phyloP scores from a whole-genome alignment of 768 basidiomycete species.

The Boletus reticuloceps region DNA sequence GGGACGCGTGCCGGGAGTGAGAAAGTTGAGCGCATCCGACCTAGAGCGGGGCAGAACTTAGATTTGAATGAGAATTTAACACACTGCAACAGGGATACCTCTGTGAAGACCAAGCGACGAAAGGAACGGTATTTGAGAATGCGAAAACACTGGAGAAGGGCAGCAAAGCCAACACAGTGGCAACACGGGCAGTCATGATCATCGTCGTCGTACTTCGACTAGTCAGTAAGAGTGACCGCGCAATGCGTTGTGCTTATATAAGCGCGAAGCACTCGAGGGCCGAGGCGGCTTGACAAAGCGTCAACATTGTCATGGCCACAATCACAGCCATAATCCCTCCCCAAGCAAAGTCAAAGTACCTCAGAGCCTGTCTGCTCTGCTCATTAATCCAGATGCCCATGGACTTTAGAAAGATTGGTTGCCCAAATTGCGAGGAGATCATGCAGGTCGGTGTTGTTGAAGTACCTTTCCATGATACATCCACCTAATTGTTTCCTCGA shows the following conservation, averaged over 20 bases:
- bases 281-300: background rate
- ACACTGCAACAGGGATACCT: slow-evolving; percentile 37
- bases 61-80: background rate
- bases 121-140: slow-evolving; percentile 59
- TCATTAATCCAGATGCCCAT: slow-evolving; percentile 81
- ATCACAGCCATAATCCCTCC: slow-evolving; percentile 46
- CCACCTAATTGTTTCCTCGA: background rate
- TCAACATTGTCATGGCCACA: background rate
- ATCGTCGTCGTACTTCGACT: slow-evolving; percentile 5
- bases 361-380: slow-evolving; percentile 92
- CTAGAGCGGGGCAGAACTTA: slow-evolving; percentile 29
- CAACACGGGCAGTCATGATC: slow-evolving; percentile 46
- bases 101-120: slow-evolving; percentile 71
- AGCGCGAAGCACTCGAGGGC: background rate
- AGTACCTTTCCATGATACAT: background rate
- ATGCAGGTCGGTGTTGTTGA: slow-evolving; percentile 63
- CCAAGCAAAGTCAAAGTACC: slow-evolving; percentile 64
- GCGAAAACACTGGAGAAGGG: slow-evolving; percentile 44
- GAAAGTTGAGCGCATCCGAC: slow-evolving; percentile 44
- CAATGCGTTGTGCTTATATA: slow-evolving; percentile 12
- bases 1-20: slow-evolving; percentile 35
- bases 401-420: slow-evolving; percentile 85
- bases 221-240: background rate
- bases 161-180: slow-evolving; percentile 42
- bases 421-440: slow-evolving; percentile 96